Base-by-base conservation (phyloP, 2,329 filamentous ascomycete species). In the Claviceps monticola region DNA sequence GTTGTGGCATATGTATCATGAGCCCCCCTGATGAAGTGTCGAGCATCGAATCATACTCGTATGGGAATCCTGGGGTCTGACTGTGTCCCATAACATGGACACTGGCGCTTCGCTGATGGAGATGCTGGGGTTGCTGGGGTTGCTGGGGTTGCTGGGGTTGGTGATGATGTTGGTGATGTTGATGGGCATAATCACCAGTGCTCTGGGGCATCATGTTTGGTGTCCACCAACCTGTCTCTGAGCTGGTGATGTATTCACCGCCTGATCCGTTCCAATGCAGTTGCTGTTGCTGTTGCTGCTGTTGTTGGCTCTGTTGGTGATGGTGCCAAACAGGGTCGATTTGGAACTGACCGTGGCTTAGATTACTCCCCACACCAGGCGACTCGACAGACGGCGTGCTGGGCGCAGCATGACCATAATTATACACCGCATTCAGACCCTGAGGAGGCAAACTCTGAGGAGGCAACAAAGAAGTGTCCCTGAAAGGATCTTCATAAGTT, bases 1-100 rank as follows among this genome's bases (percentile, higher is more conserved):
- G 68, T 53, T 74, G 73, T 17, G 74, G 74, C 73, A 76, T 75
- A 57, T 78, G 72, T 53, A 79, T 74, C 71, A 76, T 74, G 53
- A 78, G 70, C 1, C 73, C 73, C 26, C 61, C 57, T 13, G 58
- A 56, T 55, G 61, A 62, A 46, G 64, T 58, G 44, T 66, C 63
- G 21, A 65, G 58, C 54, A 66, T 52, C 7, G 54, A 43, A 13
- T 59, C 61, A 54, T 70, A 71, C 45, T 72, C 69, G 52, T 71
- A 73, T 0, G 67, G 59, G 42, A 73, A 59, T 19, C 70, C 67
- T 8, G 61, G 58, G 19, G 71, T 69, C 43, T 71, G 68, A 14
- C 61, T 62, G 52, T 72, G 68, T 60, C 71, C 66, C 50, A 65
- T 60, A 13, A 72, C 57, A 56, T 71, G 70, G 47, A 69, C 59